These are phyloP conservation scores for Fusarium anthophilum DNA, from an alignment of 2,329 filamentous ascomycete genomes.

Conservation along the genomic window DNA sequence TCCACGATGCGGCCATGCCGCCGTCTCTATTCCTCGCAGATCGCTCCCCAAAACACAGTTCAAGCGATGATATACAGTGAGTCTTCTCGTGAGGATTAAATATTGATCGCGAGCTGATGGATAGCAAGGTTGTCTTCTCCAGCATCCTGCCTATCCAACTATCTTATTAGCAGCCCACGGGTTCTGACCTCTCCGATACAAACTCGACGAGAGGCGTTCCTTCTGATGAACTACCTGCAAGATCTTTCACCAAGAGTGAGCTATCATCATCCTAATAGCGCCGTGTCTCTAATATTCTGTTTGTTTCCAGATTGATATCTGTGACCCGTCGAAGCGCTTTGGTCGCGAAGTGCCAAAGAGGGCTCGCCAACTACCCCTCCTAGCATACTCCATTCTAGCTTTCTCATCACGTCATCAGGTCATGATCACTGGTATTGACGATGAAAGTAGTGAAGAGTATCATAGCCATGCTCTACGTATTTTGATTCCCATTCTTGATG, in stretches of 20 bases:
- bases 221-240: neutral
- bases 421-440: conserved; percentile 19
- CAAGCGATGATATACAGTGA: neutral
- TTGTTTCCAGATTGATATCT: conserved; percentile 50
- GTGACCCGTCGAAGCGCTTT: conserved; percentile 53
- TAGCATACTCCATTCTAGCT: conserved; percentile 45
- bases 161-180: neutral
- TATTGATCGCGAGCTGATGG: fast-evolving
- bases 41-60: neutral
- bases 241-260: neutral
- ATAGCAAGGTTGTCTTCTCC: neutral
- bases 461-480: conserved; percentile 53
- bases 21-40: neutral
- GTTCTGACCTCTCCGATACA: neutral
- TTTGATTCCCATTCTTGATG: conserved; percentile 49
- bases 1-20: neutral
- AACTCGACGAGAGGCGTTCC: neutral
- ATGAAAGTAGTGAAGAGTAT: conserved; percentile 50
- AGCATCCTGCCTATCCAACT: neutral
- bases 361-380: conserved; percentile 50
- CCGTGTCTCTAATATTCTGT: neutral
- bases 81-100: fast-evolving
- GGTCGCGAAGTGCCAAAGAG: conserved; percentile 52
- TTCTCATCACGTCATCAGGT: conserved; percentile 40
- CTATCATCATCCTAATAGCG: neutral